These are phyloP conservation scores for Leccinum pallidistipes DNA, from an alignment of 1,284 basidiomycete species.

Conservation along the genomic window DNA sequence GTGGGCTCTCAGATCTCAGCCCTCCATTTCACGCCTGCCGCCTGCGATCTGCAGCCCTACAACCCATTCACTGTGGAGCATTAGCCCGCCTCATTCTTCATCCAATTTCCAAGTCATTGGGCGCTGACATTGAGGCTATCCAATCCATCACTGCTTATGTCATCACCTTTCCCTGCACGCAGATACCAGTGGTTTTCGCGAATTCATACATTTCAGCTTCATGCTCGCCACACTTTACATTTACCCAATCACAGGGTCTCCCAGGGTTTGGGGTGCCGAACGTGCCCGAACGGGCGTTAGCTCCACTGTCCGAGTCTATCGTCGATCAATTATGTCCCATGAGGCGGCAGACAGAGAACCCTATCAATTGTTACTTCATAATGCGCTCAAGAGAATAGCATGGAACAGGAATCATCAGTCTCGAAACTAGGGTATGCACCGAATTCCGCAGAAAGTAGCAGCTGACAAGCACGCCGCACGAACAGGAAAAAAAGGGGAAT, in stretches of 20 bases:
- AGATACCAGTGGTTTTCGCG: background rate
- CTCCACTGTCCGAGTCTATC: constrained; percentile 1
- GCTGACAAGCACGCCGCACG: background rate
- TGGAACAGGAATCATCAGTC: background rate
- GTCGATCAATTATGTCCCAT: constrained; percentile 2
- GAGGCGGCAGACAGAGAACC: constrained; percentile 3
- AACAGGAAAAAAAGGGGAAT: background rate
- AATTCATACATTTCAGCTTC: background rate
- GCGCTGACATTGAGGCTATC: background rate
- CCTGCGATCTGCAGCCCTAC: constrained; percentile 1
- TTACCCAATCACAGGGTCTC: background rate
- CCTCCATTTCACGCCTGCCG: background rate
- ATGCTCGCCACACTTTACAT: background rate
- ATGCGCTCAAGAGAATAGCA: background rate
- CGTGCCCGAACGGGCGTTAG: background rate
- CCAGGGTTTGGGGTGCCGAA: constrained; percentile 10
- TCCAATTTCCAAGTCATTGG: background rate
- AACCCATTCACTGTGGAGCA: background rate
- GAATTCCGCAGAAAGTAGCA: background rate
- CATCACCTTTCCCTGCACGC: background rate
- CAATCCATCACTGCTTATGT: background rate
- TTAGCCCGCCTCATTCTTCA: background rate
- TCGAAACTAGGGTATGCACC: background rate
- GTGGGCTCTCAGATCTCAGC: background rate
- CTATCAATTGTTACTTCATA: background rate